A percentile compares a stretch with the other conserved stretches of the same genome.
Conservation (phyloP, 73 alveolate genomes). For the Symbiodinium pilosum region DNA sequence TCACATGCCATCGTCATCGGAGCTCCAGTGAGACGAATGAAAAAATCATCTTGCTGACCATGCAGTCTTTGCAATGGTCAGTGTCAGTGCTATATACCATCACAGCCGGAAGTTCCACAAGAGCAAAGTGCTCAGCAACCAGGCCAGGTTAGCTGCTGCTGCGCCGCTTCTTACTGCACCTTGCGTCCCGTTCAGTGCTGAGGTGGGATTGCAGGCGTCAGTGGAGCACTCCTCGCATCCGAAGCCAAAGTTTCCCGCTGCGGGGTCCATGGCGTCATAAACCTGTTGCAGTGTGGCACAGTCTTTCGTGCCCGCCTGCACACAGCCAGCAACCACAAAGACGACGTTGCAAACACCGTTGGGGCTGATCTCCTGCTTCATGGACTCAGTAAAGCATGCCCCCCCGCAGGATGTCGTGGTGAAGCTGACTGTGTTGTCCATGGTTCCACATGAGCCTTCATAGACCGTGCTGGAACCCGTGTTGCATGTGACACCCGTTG, state of each 20-base stretch:
- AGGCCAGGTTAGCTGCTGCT: not conserved
- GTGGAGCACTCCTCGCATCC: slow-evolving; percentile 42
- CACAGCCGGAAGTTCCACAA: not conserved
- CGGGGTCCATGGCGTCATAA: slow-evolving; percentile 17
- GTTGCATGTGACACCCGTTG: slow-evolving; percentile 30
- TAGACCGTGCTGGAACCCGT: slow-evolving; percentile 14
- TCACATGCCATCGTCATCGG: not conserved
- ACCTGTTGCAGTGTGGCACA: slow-evolving; percentile 3
- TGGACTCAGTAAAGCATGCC: slow-evolving; percentile 20
- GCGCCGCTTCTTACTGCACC: not conserved
- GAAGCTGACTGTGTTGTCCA: not conserved
- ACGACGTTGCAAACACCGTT: slow-evolving; percentile 8
- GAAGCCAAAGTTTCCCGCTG: slow-evolving; percentile 31
- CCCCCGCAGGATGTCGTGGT: slow-evolving; percentile 12
- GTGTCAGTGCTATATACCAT: not conserved
- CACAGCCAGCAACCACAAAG: slow-evolving; percentile 33
- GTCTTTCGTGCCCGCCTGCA: not conserved
- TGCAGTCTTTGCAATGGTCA: not conserved
- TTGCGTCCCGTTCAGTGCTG: not conserved
- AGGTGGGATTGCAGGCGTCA: slow-evolving; percentile 26
- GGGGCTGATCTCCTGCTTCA: slow-evolving; percentile 32
- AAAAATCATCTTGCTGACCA: not conserved
- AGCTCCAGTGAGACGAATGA: not conserved
- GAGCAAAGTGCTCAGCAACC: not conserved
- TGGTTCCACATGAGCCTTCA: slow-evolving; percentile 2